Percentiles rank a stretch among this genome's conserved stretches.
phyloP scores from a whole-genome alignment of 371 early-diverging fungal genomes.

The Mortierella sp. region DNA sequence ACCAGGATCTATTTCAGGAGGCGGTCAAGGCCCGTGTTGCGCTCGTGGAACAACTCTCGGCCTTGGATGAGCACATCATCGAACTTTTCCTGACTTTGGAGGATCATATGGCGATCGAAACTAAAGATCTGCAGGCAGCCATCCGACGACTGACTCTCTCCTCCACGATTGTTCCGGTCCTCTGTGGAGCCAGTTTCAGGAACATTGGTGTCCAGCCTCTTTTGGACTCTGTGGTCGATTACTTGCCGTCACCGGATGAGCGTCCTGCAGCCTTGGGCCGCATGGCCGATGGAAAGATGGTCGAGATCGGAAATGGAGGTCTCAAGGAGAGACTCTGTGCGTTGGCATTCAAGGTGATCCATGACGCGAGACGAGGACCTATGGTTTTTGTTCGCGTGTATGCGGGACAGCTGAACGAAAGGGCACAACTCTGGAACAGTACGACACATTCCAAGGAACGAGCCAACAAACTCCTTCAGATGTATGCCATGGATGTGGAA shows the following conservation, averaged over 20 bases:
- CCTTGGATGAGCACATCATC: constrained; percentile 86
- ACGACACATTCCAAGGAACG: constrained; percentile 80
- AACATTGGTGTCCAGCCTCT: constrained; percentile 95
- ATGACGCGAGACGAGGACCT: constrained; percentile 86
- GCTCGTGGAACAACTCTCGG: constrained; percentile 87
- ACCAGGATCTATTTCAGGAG: constrained; percentile 57
- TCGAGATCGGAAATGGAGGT: constrained; percentile 50
- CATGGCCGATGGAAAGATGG: constrained; percentile 52
- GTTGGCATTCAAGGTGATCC: constrained; percentile 93
- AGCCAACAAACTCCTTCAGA: constrained; percentile 85
- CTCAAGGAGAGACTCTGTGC: constrained; percentile 78
- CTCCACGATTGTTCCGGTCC: constrained; percentile 83
- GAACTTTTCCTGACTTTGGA: constrained; percentile 83
- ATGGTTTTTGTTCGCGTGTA: constrained; percentile 96
- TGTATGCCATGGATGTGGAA: constrained; percentile 93
- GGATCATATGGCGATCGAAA: constrained; percentile 74
- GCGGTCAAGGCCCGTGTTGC: constrained; percentile 67
- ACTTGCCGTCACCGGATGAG: constrained; percentile 87
- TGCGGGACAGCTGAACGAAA: constrained; percentile 79
- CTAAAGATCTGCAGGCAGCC: constrained; percentile 70
- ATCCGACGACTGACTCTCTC: constrained; percentile 78
- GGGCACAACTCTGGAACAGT: constrained; percentile 77
- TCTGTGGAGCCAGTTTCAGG: constrained; percentile 90
- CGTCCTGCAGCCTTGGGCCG: constrained; percentile 73
- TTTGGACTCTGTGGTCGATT: constrained; percentile 89